Conservation (phyloP, 306 rosid genomes). For the Gastrolobium bilobum region DNA sequence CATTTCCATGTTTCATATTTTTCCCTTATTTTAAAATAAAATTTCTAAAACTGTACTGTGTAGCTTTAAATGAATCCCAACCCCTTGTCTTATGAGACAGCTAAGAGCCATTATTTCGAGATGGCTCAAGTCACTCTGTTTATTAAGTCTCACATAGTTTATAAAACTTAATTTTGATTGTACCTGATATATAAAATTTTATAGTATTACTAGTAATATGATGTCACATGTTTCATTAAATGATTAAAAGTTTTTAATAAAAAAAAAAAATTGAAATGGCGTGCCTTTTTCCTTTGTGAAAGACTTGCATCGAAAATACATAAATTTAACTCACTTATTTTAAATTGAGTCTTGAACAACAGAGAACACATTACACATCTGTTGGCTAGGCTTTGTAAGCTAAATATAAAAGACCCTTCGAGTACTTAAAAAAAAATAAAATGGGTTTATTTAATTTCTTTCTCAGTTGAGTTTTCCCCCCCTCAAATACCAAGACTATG, state of each 20-base stretch:
- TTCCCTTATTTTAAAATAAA: neutral
- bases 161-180: neutral
- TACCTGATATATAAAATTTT: neutral
- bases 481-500: too few relatives aligned
- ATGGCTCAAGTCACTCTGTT: neutral
- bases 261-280: neutral
- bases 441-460: neutral
- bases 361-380: conserved; percentile 5
- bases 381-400: neutral
- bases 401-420: neutral
- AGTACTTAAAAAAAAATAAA: neutral
- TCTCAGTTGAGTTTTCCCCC: neutral
- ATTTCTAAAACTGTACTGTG: neutral
- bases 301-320: neutral
- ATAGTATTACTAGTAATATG: neutral
- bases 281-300: neutral
- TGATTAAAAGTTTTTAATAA: too few relatives aligned
- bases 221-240: neutral
- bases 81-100: neutral
- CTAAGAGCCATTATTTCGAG: neutral
- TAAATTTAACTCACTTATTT: neutral
- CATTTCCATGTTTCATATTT: neutral
- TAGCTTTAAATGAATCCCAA: neutral
- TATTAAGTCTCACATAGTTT: neutral
- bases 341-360: conserved; percentile 4